These are phyloP conservation scores for Kappamyces sp. DNA, from an alignment of 192 early-diverging fungal genomes.

Conservation along the genomic window DNA sequence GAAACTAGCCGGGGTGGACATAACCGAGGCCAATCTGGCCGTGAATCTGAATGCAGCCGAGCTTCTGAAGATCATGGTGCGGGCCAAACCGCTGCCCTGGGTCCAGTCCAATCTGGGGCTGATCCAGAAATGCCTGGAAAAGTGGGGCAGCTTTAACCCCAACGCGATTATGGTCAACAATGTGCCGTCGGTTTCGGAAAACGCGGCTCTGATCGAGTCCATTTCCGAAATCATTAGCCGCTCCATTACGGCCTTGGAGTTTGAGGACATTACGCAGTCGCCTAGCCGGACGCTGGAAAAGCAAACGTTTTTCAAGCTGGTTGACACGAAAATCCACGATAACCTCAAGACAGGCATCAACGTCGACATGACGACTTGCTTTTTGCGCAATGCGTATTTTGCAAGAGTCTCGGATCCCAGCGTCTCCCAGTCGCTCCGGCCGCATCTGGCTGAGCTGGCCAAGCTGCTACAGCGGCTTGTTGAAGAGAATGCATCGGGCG, in stretches of 20 bases:
- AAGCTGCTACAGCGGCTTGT: constrained; percentile 78
- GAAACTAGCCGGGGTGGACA: constrained; percentile 51
- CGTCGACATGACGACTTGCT: constrained; percentile 10
- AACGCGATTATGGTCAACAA: too few species aligned
- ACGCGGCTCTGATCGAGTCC: constrained; percentile 62
- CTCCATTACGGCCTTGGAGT: constrained; percentile 53
- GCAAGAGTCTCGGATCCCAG: constrained; percentile 13
- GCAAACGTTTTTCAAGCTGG: constrained; percentile 24
- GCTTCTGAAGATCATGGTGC: constrained; percentile 55
- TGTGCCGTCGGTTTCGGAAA: constrained; percentile 43
- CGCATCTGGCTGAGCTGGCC: constrained; percentile 64
- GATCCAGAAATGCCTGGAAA: constrained; percentile 61
- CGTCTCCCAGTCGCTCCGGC: constrained; percentile 14
- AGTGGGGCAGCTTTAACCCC: constrained; percentile 42
- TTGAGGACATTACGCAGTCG: constrained; percentile 1
- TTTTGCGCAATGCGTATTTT: constrained; percentile 23
- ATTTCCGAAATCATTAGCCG: constrained; percentile 66
- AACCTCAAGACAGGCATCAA: constrained; percentile 26
- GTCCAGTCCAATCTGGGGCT: constrained; percentile 55
- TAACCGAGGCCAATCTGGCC: constrained; percentile 44
- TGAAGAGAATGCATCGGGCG: constrained; percentile 45
- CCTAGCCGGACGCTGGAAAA: constrained; percentile 13
- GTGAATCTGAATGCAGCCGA: constrained; percentile 59
- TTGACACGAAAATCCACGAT: constrained; percentile 28
- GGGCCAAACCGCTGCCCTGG: constrained; percentile 57